These are phyloP conservation scores for Monsonia emarginata DNA, from an alignment of 441 rosid species.

Conservation along the genomic window DNA sequence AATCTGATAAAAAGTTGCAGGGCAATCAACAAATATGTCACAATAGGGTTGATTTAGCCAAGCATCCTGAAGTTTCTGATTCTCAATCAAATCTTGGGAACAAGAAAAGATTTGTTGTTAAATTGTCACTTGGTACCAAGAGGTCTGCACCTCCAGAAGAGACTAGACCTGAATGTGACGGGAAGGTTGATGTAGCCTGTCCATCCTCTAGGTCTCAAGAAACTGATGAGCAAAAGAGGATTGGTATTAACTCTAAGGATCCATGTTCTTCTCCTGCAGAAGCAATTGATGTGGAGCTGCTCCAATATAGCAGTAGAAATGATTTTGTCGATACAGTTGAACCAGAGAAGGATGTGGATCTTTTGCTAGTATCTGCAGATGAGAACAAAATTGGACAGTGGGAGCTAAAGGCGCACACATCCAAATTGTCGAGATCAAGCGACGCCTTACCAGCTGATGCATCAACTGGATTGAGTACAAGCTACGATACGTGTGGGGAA, in stretches of 20 bases:
- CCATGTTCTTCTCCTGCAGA: slow-evolving; percentile 35
- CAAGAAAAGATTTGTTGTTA: slow-evolving; percentile 53
- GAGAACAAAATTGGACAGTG: slow-evolving; percentile 29
- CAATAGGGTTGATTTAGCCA: slow-evolving; percentile 16
- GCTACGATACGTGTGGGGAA: slow-evolving; percentile 21
- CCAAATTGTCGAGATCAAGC: slow-evolving; percentile 19
- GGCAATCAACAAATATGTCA: slow-evolving; percentile 23
- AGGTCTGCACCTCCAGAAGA: slow-evolving; percentile 34
- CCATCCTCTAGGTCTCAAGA: slow-evolving; percentile 33
- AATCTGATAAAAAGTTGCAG: slow-evolving; percentile 30
- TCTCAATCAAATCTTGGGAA: slow-evolving; percentile 36
- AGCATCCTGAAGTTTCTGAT: slow-evolving; percentile 29
- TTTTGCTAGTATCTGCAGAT: slow-evolving; percentile 26
- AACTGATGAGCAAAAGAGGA: slow-evolving; percentile 24
- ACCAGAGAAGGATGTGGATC: slow-evolving; percentile 21
- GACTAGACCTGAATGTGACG: slow-evolving; percentile 21
- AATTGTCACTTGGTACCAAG: slow-evolving; percentile 44
- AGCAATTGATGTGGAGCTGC: slow-evolving; percentile 25
- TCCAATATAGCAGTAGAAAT: slow-evolving; percentile 23
- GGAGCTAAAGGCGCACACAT: slow-evolving; percentile 27
- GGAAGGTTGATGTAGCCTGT: slow-evolving; percentile 24
- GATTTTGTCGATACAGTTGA: slow-evolving; percentile 26
- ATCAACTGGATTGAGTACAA: slow-evolving; percentile 18
- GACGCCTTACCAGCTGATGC: slow-evolving; percentile 20
- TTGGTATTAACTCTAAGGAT: slow-evolving; percentile 25